Evolutionary conservation across 441 rosid genomes (phyloP), one percentile per base, ranked within the genome.

Genomic region (Viola pubescens): DNA sequence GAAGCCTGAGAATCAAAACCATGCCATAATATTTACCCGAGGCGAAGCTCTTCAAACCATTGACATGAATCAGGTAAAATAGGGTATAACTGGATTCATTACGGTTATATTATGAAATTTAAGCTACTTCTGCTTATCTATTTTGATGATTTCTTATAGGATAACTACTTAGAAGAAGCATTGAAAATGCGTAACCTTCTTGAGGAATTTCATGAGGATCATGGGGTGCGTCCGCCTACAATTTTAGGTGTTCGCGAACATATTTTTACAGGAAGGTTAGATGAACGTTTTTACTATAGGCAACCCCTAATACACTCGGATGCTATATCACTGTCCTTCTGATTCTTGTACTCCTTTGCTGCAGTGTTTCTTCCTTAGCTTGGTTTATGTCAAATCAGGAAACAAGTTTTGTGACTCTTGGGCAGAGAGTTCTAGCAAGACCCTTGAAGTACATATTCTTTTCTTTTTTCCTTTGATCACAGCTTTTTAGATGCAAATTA

Each of bases 381-480:
- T 91, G 97, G 98, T 89, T 91, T 68, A 91, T 91, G 97, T 91
- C 97, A 48, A 89, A 87, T 64, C 98, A 91, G 72, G 97, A 89
- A 76, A 83, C 97, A 5, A 91, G 98, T 63, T 91, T 91, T 57
- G 97, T 91, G 53, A 89, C 98, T 57, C 79, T 91, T 66, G 98
- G 95, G 68, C 96, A 91, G 69, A 81, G 98, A 78, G 97, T 91
- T 73, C 91, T 89, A 37, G 98, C 98, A 55, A 82, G 91, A 68
- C 98, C 98, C 6, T 71, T 91, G 64, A 89, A 87, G 98, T 91
- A 86, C n/a, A 73, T 62, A 54, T 42, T 55, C 60, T 61, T 46
- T 57, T 54, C 46, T 57, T 65, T 5, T 9, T 3, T 61, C 3
- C 46, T 63, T 60, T n/a, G 42, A 4, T 51, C 34, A 26, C 34